Base-by-base conservation (phyloP, 306 rosid genomes). In the Dalbergia oliveri region DNA sequence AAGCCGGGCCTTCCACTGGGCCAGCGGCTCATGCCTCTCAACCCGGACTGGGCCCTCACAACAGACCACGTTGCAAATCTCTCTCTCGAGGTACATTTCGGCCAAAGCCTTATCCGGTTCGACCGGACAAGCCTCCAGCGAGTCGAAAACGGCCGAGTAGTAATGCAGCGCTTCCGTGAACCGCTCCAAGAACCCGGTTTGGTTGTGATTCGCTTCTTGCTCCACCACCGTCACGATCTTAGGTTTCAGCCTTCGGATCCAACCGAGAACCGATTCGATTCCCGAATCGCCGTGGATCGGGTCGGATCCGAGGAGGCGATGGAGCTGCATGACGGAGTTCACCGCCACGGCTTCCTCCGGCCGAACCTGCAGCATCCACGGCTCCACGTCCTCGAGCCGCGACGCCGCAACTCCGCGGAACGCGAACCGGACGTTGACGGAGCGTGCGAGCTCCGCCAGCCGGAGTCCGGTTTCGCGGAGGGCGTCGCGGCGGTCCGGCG, bases 401-500 rank as follows among this genome's bases (percentile, higher is more conserved):
- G 81, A 45, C 31, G 98, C 97, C 19, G 98, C 97, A 4, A 94
- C 98, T 0, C 98, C 98, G 0, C 97, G 97, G 18, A 94, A 94
- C 0, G 97, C 87, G 79, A 94, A 92, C 5, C 91, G 88, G 41
- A 94, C 97, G 77, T 92, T 92, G 9, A 94, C 97, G 0, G 97
- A 91, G 0, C 94, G 87, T 8, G 98, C 98, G 31, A 94, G 63
- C 81, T 90, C 98, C 0, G 98, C 97, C 1, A 94, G 91, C 5
- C 93, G 81, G 5, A 89, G 63, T 0, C 98, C 98, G 13, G 91
- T 88, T 82, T 91, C 98, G 0, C 98, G 85, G 11, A 94, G 88
- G 19, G 90, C 85, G 81, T 94, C 98, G 0, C 92, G 97, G 18
- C 93, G 94, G 74, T 94, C 98, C 0, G 94, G 90, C 0, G 98